Base-by-base conservation (phyloP, 2,329 filamentous ascomycete species). In the Kalaharituber pfeilii region DNA sequence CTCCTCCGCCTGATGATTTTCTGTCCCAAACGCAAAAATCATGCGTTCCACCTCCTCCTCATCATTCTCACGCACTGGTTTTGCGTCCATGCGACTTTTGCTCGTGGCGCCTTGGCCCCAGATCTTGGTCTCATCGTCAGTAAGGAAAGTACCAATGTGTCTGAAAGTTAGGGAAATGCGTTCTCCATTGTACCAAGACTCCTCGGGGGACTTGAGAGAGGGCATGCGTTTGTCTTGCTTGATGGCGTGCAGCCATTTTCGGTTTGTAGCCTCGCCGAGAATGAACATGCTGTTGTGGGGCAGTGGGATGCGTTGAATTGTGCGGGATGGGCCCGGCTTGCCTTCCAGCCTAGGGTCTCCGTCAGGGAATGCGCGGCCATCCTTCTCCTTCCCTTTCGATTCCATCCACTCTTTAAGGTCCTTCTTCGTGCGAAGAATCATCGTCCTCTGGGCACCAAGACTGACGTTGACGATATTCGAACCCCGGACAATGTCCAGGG, bases 151-250 rank as follows among this genome's bases (percentile, higher is more conserved):
- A 1, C 80, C 86, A 59, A 98, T 95, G 24, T 79, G 75, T 45
- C 91, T 77, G 66, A 98, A 96, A 0, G 91, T 98, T 30, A 98
- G 73, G 49, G 85, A 93, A 65, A 98, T 94, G 49, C 91, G 82
- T 49, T 81, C 79, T 5, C 87, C 84, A 5, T 71, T 72, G 63
- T 78, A 86, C 0, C 84, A 82, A 39, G 80, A 75, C 66, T 96
- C 89, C 5, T 77, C 76, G 0, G 71, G 61, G 0, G 76, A 74
- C 67, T 89, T 88, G 60, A 88, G 82, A 1, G 72, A 69, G 1
- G 72, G 69, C 0, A 76, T 71, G 25, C 91, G 79, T 66, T 88
- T 93, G 68, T 98, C 91, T 44, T 84, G 79, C 50, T 83, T 81
- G 66, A 98, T 95, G n/a, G 81, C 81, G 69, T 98, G 91, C 9